Evolutionary conservation across 306 rosid genomes (phyloP), one percentile per base, ranked within the genome.

Genomic region (Castanea mollissima): DNA sequence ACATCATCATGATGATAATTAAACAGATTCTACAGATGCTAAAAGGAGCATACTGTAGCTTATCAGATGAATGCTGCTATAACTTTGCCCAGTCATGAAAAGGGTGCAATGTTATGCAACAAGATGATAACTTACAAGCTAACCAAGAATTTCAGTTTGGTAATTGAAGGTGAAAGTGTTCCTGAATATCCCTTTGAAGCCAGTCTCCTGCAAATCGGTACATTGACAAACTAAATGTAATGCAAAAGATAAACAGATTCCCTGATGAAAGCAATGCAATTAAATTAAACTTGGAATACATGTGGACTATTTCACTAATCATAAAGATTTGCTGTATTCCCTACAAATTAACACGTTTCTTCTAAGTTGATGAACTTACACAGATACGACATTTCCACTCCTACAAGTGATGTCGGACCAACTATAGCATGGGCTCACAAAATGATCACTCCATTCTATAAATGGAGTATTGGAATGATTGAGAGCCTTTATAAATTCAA

Each of bases 351-450:
- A 11, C 35, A 64, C 5, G 25, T 29, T 63, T 60, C 67, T 74
- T 71, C 14, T 31, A 63, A 64, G 73, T 15, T 74, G 57, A 79
- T 74, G 74, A 58, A 88, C 98, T 92, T 88, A 95, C 99, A 95
- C 85, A 73, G 93, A 84, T 75, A 89, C 87, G 85, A 95, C 99
- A 41, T 95, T 87, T 74, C 87, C 92, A 38, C 86, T 85, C 83
- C 87, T 85, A 69, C 99, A 95, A 73, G 88, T 80, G 78, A 95
- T 86, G 74, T 89, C 91, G 49, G 96, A 88, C 99, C 99, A 95
- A 74, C 92, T 95, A 79, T 59, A 89, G 83, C 99, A 95, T 1
- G 99, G 99, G 84, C 94, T 95, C 70, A 92, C 99, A 11, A 92
- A 56, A 86, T 81, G 10, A 73, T 63, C 1, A 76, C 91, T 80